phyloP scores from a whole-genome alignment of 2,329 filamentous ascomycete genomes.

The Ramularia collo-cygni region DNA sequence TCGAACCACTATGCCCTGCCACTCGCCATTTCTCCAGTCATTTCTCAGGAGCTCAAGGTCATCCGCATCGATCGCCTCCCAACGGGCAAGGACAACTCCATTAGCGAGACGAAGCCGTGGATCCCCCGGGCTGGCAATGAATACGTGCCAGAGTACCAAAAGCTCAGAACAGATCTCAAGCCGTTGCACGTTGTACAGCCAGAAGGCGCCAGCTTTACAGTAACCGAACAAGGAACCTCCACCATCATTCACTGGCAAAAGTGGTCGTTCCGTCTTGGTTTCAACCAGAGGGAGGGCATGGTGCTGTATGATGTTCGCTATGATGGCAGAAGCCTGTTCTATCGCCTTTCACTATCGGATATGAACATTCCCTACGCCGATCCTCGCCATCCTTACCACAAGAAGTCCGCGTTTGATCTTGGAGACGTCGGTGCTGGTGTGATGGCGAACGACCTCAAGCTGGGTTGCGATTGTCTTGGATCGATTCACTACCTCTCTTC shows the following conservation, averaged over 20 bases:
- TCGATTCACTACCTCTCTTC: slow-evolving; percentile 61
- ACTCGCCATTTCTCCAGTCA: slow-evolving; percentile 59
- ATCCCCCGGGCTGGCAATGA: slow-evolving; percentile 56
- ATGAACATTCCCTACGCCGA: slow-evolving; percentile 61
- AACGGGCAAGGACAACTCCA: slow-evolving; percentile 56
- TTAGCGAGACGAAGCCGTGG: slow-evolving; percentile 50
- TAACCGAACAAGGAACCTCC: slow-evolving; percentile 45
- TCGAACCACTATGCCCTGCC: slow-evolving; percentile 64
- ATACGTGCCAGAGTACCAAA: slow-evolving; percentile 54
- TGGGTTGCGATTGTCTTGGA: slow-evolving; percentile 65
- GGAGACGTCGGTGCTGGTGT: slow-evolving; percentile 60
- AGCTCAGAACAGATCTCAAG: slow-evolving; percentile 45
- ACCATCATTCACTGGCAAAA: slow-evolving; percentile 56
- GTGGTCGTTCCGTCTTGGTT: slow-evolving; percentile 55
- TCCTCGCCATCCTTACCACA: slow-evolving; percentile 60
- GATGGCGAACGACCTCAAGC: slow-evolving; percentile 62
- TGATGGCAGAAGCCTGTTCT: slow-evolving; percentile 55
- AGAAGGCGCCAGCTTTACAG: slow-evolving; percentile 59
- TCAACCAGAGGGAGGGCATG: slow-evolving; percentile 59
- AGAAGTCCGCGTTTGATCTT: slow-evolving; percentile 64
- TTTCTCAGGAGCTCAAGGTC: slow-evolving; percentile 58
- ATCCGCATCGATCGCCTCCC: slow-evolving; percentile 64
- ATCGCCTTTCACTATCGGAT: slow-evolving; percentile 58
- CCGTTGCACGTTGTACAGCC: slow-evolving; percentile 67
- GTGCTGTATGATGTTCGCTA: slow-evolving; percentile 57